These are phyloP conservation scores for Trifolium fragiferum DNA, from an alignment of 306 rosid species.

Conservation along the genomic window DNA sequence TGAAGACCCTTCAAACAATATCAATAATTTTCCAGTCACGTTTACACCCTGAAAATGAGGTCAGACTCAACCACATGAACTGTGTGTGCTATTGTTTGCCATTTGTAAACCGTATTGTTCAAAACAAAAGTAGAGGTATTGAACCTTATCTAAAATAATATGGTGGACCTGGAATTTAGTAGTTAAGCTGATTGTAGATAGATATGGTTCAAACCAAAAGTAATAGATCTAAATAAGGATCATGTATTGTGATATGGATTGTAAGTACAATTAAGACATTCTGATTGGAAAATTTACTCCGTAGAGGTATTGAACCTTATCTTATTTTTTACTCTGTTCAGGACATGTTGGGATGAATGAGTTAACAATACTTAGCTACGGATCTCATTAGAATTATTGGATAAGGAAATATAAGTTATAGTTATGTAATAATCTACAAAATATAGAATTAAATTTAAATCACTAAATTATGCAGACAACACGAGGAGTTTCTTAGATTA, in stretches of 20 bases:
- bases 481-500: too few species aligned
- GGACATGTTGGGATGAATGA: conserved; percentile 11
- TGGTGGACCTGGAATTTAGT: conserved; percentile 36
- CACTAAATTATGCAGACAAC: too few species aligned
- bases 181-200: conserved; percentile 24
- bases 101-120: conserved; percentile 13
- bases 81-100: conserved; percentile 11
- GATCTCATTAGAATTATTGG: neutral
- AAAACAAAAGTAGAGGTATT: too few species aligned
- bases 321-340: conserved; percentile 8
- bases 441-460: too few species aligned
- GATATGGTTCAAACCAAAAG: conserved; percentile 18
- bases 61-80: conserved; percentile 42
- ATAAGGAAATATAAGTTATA: neutral
- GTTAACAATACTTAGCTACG: neutral
- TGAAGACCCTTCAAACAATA: conserved; percentile 95
- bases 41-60: conserved; percentile 92
- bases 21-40: conserved; percentile 91
- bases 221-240: conserved; percentile 36
- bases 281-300: conserved; percentile 4
- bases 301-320: conserved; percentile 12
- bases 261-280: conserved; percentile 22
- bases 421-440: conserved; percentile 3
- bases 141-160: too few species aligned
- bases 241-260: conserved; percentile 11